Evolutionary conservation across 2,329 filamentous ascomycete species (phyloP).

Genomic region (Sarocladiaceae sp.): DNA sequence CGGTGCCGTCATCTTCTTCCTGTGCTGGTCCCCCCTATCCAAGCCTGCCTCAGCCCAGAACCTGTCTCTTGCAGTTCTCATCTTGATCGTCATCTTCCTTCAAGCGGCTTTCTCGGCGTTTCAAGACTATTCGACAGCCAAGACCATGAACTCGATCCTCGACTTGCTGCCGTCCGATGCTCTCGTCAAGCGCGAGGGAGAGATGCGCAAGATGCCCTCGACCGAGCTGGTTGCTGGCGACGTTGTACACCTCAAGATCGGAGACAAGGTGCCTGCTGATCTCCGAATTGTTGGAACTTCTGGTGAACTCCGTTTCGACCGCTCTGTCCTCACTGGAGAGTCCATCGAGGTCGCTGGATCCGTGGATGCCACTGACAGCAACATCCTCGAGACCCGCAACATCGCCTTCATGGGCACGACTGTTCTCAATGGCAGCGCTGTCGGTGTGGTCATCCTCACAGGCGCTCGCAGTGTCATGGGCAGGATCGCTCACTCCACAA

Average conservation of each 20-base stretch:
- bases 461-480: conserved; percentile 35
- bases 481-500: conserved; percentile 30
- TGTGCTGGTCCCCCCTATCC: conserved; percentile 41
- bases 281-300: conserved; percentile 35
- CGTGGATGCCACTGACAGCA: conserved; percentile 31
- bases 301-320: conserved; percentile 35
- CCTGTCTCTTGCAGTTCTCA: conserved; percentile 37
- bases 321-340: conserved; percentile 35
- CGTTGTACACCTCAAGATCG: conserved; percentile 37
- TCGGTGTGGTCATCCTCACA: conserved; percentile 34
- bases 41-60: conserved; percentile 36
- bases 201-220: conserved; percentile 31
- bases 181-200: conserved; percentile 33
- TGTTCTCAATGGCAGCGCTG: conserved; percentile 33
- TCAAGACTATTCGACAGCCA: conserved; percentile 40
- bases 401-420: conserved; percentile 37
- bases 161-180: conserved; percentile 38
- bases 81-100: conserved; percentile 40
- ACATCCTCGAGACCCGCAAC: conserved; percentile 36
- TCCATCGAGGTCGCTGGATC: conserved; percentile 34
- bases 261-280: conserved; percentile 43
- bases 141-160: conserved; percentile 41
- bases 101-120: conserved; percentile 41
- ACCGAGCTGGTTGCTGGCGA: conserved; percentile 39
- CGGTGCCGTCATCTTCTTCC: conserved; percentile 40